Evolutionary conservation across 2,329 filamentous ascomycete genomes (phyloP), one percentile per base, ranked within the genome.

Genomic region (Paecilomyces fulvus): DNA sequence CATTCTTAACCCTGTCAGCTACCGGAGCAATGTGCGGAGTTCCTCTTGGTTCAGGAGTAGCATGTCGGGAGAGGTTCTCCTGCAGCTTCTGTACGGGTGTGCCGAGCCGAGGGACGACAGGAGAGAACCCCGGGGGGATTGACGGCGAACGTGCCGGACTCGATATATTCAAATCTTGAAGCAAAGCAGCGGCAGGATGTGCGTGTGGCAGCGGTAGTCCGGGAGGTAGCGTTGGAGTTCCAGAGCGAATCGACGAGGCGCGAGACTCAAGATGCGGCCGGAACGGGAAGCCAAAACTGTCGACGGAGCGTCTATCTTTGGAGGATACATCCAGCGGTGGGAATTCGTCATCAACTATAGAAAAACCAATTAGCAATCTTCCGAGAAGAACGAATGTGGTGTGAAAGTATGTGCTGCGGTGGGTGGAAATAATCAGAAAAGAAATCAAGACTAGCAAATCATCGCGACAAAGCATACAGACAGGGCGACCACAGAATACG

Each of bases 341-440:
- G 51, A 79, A 79, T 14, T 79, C 75, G 62, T 76, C 72, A 52
- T 77, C 71, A 59, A 76, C 75, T 72, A 69, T 64, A 64, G 58
- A 58, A 57, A 58, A 30, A 37, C 54, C 37, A 30, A 64, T 73
- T 62, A 74, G 71, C 57, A 52, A 28, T 56, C 49, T 49, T 46
- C n/a, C 49, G 30, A 61, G 28, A 53, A 56, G 33, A 53, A 46
- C 20, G 33, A 43, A 11, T 17, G 28, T n/a, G 14, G 53, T 48
- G 43, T 49, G 48, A 60, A 21, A 37, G n/a, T 23, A 21, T 55
- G 33, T 49, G 43, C 33, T 58, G 49, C 52, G 52, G 59, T 49
- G 30, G 43, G 50, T 51, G 59, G 51, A 49, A 56, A 58, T 48
- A 58, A 53, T 58, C 56, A 54, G 54, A 54, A 56, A 53, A n/a